Conservation (phyloP, 1,284 basidiomycete genomes). For the Ganoderma boninense region DNA sequence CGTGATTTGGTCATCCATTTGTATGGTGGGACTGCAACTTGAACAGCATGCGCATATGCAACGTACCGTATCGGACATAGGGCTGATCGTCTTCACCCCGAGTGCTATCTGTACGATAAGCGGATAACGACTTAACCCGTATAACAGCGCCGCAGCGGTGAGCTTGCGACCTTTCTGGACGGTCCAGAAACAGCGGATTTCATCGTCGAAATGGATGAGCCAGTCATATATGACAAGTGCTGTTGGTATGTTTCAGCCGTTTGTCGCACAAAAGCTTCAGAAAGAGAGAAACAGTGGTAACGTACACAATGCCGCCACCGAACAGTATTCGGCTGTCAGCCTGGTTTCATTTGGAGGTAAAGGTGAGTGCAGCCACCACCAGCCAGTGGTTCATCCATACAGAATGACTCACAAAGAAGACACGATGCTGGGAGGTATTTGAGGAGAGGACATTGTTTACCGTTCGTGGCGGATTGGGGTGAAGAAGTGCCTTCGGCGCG, state of each 20-base stretch:
- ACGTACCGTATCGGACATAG: not conserved
- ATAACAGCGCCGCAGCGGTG: not conserved
- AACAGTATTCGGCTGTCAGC: not conserved
- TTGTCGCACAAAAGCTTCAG: not conserved
- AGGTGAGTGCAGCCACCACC: not conserved
- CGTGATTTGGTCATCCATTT: not conserved
- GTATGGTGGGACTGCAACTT: not conserved
- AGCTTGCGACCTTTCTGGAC: not conserved
- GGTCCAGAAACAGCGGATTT: not conserved
- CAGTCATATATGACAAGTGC: not conserved
- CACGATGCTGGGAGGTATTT: not conserved
- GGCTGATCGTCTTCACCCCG: not conserved
- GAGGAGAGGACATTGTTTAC: not conserved
- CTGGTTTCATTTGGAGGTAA: not conserved
- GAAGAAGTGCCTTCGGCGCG: not conserved
- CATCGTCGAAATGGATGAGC: not conserved
- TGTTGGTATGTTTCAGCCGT: not conserved
- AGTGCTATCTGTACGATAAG: not conserved
- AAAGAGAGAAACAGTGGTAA: not conserved
- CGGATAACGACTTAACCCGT: not conserved
- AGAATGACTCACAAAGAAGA: slow-evolving; percentile 1
- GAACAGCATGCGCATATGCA: no score
- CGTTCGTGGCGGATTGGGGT: not conserved
- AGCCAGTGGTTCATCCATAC: not conserved
- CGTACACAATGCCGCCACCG: not conserved